A percentile compares a stretch with the other conserved stretches of the same genome.
Evolutionary conservation across 2,329 filamentous ascomycete species (phyloP).

Genomic region (Hysterium pulicare): DNA sequence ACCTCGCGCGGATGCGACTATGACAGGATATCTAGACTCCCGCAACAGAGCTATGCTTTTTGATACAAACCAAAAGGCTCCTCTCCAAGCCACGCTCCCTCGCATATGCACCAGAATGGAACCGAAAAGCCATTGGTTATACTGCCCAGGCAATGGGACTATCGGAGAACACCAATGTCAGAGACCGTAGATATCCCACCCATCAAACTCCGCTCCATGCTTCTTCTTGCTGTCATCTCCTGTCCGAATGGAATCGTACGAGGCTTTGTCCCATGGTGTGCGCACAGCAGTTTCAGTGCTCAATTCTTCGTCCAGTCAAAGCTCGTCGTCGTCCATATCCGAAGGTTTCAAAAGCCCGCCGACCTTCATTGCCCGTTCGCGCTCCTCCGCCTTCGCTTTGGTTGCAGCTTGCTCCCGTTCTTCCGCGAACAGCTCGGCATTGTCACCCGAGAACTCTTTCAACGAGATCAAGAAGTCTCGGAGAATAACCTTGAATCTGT

Average conservation of each 20-base stretch:
- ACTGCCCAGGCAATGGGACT: constrained; percentile 4
- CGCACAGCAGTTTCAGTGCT: constrained; percentile 32
- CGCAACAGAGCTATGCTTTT: constrained; percentile 24
- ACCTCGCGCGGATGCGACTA: background rate
- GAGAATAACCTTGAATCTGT: constrained; percentile 92
- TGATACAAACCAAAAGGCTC: constrained; percentile 19
- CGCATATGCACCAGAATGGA: constrained; percentile 19
- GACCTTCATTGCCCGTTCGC: constrained; percentile 90
- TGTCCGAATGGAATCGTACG: constrained; percentile 9
- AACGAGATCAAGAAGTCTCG: constrained; percentile 96
- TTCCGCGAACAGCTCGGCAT: constrained; percentile 86
- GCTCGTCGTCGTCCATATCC: constrained; percentile 79
- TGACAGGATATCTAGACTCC: constrained; percentile 21
- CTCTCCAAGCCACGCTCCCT: constrained; percentile 18
- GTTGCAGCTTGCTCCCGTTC: constrained; percentile 91
- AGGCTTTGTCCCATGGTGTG: constrained; percentile 31
- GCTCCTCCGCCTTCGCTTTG: constrained; percentile 81
- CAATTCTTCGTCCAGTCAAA: constrained; percentile 66
- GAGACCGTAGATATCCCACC: constrained; percentile 65
- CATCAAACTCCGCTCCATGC: constrained; percentile 47
- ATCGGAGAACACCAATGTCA: constrained; percentile 23
- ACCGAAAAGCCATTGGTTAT: constrained; percentile 9
- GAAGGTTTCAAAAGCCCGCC: constrained; percentile 94
- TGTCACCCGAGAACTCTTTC: constrained; percentile 95
- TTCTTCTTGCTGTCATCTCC: constrained; percentile 12